phyloP scores from a whole-genome alignment of 495 filamentous ascomycete genomes.

The Ramalina intermedia region DNA sequence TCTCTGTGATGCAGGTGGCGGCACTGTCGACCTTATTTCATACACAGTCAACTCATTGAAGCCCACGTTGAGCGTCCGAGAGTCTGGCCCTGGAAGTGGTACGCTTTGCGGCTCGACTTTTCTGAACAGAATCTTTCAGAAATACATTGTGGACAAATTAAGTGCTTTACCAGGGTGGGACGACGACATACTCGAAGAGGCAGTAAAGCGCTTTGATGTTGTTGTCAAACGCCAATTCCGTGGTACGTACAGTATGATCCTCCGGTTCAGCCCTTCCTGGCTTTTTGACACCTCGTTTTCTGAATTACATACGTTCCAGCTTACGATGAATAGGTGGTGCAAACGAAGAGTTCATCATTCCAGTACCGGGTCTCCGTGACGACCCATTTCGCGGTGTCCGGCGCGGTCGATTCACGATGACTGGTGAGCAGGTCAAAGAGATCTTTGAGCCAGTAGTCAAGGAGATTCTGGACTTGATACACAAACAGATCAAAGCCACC shows the following conservation, averaged over 20 bases:
- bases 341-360: neutral
- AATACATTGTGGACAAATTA: constrained; percentile 46
- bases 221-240: constrained; percentile 10
- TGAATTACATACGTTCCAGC: too few species aligned
- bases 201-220: constrained; percentile 11
- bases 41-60: constrained; percentile 23
- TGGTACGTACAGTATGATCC: constrained; percentile 5
- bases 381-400: constrained; percentile 40
- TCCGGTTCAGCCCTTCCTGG: too few species aligned
- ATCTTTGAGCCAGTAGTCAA: constrained; percentile 54
- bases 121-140: constrained; percentile 54
- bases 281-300: too few species aligned
- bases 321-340: neutral
- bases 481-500: constrained; percentile 41
- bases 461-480: constrained; percentile 44
- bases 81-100: constrained; percentile 52
- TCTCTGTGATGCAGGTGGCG: constrained; percentile 65
- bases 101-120: constrained; percentile 55
- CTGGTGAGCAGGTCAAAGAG: constrained; percentile 38
- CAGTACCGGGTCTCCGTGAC: constrained; percentile 6
- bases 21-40: constrained; percentile 56
- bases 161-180: constrained; percentile 42
- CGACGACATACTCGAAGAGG: constrained; percentile 43
- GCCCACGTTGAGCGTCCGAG: constrained; percentile 38
- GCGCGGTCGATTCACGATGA: constrained; percentile 44